These are phyloP conservation scores for Sechiopsis laciniata DNA, from an alignment of 306 rosid species.

Conservation along the genomic window DNA sequence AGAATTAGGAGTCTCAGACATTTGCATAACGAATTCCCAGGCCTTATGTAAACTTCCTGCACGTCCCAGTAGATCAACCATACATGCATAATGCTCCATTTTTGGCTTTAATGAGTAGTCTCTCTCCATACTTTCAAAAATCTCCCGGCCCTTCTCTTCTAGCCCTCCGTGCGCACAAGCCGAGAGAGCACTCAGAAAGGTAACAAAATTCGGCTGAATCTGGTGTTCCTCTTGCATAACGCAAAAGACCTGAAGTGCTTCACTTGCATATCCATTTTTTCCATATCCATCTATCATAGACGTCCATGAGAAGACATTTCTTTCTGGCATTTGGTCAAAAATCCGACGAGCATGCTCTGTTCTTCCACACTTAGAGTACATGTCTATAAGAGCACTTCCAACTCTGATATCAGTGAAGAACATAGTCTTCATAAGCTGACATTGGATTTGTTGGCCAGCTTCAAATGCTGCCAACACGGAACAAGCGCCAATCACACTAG, in stretches of 20 bases:
- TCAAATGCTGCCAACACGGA: slow-evolving; percentile 59
- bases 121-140: slow-evolving; percentile 60
- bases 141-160: slow-evolving; percentile 58
- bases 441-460: slow-evolving; percentile 61
- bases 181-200: slow-evolving; percentile 73
- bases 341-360: slow-evolving; percentile 45
- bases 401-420: slow-evolving; percentile 47
- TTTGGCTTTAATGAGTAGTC: slow-evolving; percentile 53
- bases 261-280: slow-evolving; percentile 61
- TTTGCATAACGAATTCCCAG: slow-evolving; percentile 59
- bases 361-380: slow-evolving; percentile 82
- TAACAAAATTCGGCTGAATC: slow-evolving; percentile 57
- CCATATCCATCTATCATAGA: slow-evolving; percentile 96
- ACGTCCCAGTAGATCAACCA: slow-evolving; percentile 85
- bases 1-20: slow-evolving; percentile 69
- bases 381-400: slow-evolving; percentile 78
- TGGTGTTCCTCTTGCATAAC: slow-evolving; percentile 40
- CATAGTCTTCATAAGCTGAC: slow-evolving; percentile 64
- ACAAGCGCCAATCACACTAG: slow-evolving; percentile 81
- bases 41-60: slow-evolving; percentile 65
- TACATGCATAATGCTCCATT: slow-evolving; percentile 91
- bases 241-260: slow-evolving; percentile 62
- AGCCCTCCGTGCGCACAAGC: slow-evolving; percentile 89
- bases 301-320: slow-evolving; percentile 87
- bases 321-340: slow-evolving; percentile 58